Evolutionary conservation across 1,139 yeast species (phyloP), one percentile per base, ranked within the genome.

Genomic region (Debaryomyces robertsiae): DNA sequence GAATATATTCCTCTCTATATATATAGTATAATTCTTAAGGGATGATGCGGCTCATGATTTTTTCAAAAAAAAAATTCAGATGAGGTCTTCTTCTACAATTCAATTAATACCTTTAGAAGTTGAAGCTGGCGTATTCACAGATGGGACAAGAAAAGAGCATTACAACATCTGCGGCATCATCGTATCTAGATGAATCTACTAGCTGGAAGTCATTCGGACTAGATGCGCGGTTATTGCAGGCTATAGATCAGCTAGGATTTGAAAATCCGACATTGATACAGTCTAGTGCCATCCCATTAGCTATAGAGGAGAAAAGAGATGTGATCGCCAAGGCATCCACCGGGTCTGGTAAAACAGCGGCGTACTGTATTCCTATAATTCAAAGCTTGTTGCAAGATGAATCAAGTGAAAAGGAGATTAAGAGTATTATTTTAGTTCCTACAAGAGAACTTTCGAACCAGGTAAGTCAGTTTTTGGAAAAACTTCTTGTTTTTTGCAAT

Each of bases 331-430:
- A 86, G 54, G 95, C 96, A 13, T 80, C 86, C 29, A 89, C 96
- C 1, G 96, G 96, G 6, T 84, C 95, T 3, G 96, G 96, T 49
- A 89, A 89, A 60, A 89, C 96, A 0, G 85, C 85, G 16, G 95
- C 96, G 1, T 89, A 88, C 58, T 63, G 82, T 47, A 75, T 89
- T 35, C 96, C 96, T 3, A 82, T 89, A 13, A 63, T 89, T 28
- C 90, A 89, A 57, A 73, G 76, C 36, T 74, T 89, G 36, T 67
- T 89, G 43, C 61, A 66, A 17, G 63, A 66, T 24, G 54, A 50
- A n/a, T 30, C 35, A 6, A 45, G 44, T 3, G 57, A 58, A 24
- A 50, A 65, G 51, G 58, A 65, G 45, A 61, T 77, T 61, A 53
- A 73, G 45, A 78, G 84, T 39, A 73, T 89, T 32, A 74, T 89